Evolutionary conservation across 495 filamentous ascomycete species (phyloP), one percentile per base, ranked within the genome.

Genomic region (Diplogelasinospora grovesii): DNA sequence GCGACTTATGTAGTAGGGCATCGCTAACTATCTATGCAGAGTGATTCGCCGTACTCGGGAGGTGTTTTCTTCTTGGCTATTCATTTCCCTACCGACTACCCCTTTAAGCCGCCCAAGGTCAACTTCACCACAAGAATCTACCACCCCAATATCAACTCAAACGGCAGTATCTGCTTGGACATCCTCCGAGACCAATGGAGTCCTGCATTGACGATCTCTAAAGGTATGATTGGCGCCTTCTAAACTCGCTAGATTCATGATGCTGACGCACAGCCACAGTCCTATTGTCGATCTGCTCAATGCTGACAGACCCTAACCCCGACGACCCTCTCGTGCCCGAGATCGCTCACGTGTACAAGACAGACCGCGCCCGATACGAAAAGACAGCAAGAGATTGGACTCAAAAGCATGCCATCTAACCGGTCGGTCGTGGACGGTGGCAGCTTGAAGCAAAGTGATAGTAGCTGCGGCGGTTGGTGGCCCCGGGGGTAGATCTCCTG

Each of bases 111-210:
- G 27, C 92, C 92, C 39, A 98, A 98, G 78, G 92, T 98, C 69
- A 96, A 96, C 82, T 98, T 98, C 78, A 96, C 86, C 46, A 98
- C 92, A 38, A 82, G 92, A 56, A 97, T 98, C 75, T 97, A 98
- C 63, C 92, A 98, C 74, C 92, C 92, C 57, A 98, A 98, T 70
- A 98, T 98, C 88, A 98, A 98, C 76, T 93, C 88, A 49, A 98
- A 98, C 63, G 92, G 92, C 62, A 95, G 88, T 65, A 98, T 98
- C 70, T 98, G 92, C 68, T 71, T 98, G 55, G 92, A 98, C 60
- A 98, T 98, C 55, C 69, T 98, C 59, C 79, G 92, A 69, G 92
- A 98, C 64, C 92, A 98, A 73, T 98, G 92, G 92, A 96, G 89
- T 65, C 92, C 92, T 22, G 92, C 92, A 27, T 76, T 98, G 63